Percentiles rank a stretch among this genome's conserved stretches.
Evolutionary conservation across 495 filamentous ascomycete species (phyloP).

Genomic region (Parmelia sp.): DNA sequence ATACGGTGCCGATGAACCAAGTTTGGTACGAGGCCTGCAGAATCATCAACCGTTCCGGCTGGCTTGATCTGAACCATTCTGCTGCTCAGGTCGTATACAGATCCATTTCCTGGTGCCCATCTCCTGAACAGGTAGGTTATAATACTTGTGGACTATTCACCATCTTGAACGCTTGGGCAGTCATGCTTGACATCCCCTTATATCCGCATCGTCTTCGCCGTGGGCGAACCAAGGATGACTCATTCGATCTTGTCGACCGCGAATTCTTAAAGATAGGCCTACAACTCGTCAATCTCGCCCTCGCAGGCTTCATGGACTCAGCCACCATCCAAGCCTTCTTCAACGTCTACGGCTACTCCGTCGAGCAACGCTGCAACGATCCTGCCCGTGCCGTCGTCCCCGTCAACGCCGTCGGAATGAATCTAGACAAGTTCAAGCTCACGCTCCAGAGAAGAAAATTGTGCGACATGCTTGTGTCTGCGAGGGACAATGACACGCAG

Average conservation of each 20-base stretch:
- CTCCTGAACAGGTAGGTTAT: background rate
- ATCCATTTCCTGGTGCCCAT: background rate
- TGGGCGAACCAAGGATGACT: background rate
- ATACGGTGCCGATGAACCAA: background rate
- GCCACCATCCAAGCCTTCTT: slow-evolving; percentile 19
- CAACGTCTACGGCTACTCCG: slow-evolving; percentile 15
- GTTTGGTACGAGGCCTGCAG: background rate
- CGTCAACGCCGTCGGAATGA: background rate
- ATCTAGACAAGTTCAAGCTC: background rate
- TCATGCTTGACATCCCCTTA: background rate
- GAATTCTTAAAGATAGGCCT: background rate
- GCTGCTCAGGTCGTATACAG: background rate
- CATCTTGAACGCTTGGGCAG: background rate
- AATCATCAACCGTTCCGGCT: background rate
- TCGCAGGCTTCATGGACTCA: slow-evolving; percentile 17
- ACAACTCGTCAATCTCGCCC: slow-evolving; percentile 17
- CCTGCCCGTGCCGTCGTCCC: background rate
- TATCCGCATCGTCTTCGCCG: background rate
- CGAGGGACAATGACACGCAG: rapidly evolving
- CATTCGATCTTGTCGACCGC: background rate
- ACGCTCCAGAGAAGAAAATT: background rate
- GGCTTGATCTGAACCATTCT: background rate
- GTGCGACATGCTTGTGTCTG: background rate
- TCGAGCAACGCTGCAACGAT: background rate
- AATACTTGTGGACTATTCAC: background rate